phyloP scores from a whole-genome alignment of 2,329 filamentous ascomycete species.

The Blumeria graminis region DNA sequence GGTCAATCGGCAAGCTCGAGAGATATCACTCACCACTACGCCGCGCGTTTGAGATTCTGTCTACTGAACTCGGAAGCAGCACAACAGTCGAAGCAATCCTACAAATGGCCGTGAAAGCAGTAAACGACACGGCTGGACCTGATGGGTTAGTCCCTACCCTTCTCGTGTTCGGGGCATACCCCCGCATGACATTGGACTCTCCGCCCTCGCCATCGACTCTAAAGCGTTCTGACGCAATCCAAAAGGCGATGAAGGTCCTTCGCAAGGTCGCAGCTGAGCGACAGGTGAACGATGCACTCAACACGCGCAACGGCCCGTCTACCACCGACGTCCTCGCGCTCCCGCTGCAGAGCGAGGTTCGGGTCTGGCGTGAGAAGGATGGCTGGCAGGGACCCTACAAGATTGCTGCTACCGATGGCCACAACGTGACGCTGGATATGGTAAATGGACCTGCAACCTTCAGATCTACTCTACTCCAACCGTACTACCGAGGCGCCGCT shows the following conservation, averaged over 20 bases:
- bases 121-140: neutral
- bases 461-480: slow-evolving; percentile 1
- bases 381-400: neutral
- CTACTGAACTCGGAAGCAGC: neutral
- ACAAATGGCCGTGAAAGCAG: slow-evolving; percentile 1
- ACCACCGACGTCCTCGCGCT: neutral
- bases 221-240: neutral
- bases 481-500: neutral
- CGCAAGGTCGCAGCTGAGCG: neutral
- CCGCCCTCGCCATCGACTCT: neutral
- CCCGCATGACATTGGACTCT: neutral
- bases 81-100: neutral
- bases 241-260: slow-evolving; percentile 3
- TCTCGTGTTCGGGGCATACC: neutral
- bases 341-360: neutral
- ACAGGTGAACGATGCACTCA: slow-evolving; percentile 1
- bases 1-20: slow-evolving; percentile 1
- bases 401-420: neutral
- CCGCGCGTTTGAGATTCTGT: neutral
- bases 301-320: slow-evolving; percentile 1
- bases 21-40: slow-evolving; percentile 2
- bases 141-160: neutral
- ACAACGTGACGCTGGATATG: neutral
- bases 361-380: slow-evolving; percentile 3
- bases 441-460: neutral